A percentile compares a stretch with the other conserved stretches of the same genome.
These are phyloP conservation scores for Irpex rosettiformis DNA, from an alignment of 1,284 basidiomycete species.

Conservation along the genomic window DNA sequence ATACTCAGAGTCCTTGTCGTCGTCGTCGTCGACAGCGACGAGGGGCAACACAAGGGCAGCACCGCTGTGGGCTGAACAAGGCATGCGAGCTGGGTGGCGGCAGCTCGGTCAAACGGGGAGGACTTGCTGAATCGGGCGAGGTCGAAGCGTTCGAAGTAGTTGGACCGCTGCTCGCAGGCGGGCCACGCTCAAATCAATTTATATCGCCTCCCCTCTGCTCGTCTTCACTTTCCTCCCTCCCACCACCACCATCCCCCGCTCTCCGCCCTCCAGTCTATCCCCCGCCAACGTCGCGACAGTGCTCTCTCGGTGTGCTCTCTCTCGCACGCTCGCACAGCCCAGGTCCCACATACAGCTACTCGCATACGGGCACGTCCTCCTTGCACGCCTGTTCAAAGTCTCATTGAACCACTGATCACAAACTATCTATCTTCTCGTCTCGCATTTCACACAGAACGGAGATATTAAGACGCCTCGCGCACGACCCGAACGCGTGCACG, in stretches of 20 bases:
- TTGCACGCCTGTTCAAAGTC: background rate
- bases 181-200: constrained; percentile 3
- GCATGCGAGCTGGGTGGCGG: background rate
- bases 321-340: no score
- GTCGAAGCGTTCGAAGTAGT: constrained; percentile 2
- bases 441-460: background rate
- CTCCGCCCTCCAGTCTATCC: constrained; percentile 11
- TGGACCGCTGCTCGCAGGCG: background rate
- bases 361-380: background rate
- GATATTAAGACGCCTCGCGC: background rate
- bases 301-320: no score
- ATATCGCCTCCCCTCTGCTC: constrained; percentile 7
- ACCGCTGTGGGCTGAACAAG: background rate
- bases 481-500: background rate
- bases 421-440: background rate
- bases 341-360: no score
- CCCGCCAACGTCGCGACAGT: constrained; percentile 4
- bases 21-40: background rate
- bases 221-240: constrained; percentile 4
- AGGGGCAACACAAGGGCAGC: background rate
- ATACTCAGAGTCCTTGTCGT: background rate
- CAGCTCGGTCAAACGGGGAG: background rate
- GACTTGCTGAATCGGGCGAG: constrained; percentile 4
- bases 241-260: constrained; percentile 5
- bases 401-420: constrained; percentile 5